phyloP scores from a whole-genome alignment of 129 eudicot genomes.

The Artemisia argyi region DNA sequence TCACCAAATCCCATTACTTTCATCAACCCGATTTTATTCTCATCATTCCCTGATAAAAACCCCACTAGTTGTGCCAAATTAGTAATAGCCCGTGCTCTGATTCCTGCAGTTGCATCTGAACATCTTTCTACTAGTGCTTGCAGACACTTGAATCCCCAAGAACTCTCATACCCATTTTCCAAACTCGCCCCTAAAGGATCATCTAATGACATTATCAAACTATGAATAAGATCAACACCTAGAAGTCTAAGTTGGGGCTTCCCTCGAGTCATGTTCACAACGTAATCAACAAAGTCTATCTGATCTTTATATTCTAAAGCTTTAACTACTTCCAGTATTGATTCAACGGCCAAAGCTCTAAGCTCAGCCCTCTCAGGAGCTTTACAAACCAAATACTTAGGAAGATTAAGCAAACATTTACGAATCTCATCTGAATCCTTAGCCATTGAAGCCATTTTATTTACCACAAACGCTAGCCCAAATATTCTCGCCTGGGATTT shows the following conservation, averaged over 20 bases:
- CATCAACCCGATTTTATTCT: conserved; percentile 43
- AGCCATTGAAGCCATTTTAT: conserved; percentile 52
- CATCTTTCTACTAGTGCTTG: conserved; percentile 71
- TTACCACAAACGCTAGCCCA: conserved; percentile 56
- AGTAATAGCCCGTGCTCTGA: conserved; percentile 81
- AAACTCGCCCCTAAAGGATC: conserved; percentile 40
- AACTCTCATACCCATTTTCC: conserved; percentile 44
- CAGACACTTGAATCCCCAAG: conserved; percentile 78
- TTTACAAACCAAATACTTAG: conserved; percentile 66
- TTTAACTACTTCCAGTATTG: conserved; percentile 70
- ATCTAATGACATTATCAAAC: conserved; percentile 46
- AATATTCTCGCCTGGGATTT: conserved; percentile 66
- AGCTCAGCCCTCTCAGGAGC: conserved; percentile 85
- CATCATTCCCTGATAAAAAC: conserved; percentile 43
- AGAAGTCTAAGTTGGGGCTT: conserved; percentile 71
- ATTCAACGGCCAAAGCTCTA: conserved; percentile 81
- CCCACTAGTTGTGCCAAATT: conserved; percentile 80
- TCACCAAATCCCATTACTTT: conserved; percentile 58
- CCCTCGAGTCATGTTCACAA: conserved; percentile 78
- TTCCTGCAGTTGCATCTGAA: conserved; percentile 68
- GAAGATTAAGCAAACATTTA: conserved; percentile 62
- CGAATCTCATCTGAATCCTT: conserved; percentile 49
- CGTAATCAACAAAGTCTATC: conserved; percentile 62
- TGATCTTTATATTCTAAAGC: conserved; percentile 60
- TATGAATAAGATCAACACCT: conserved; percentile 73